phyloP scores from a whole-genome alignment of 2,329 filamentous ascomycete species.

The Epichloe hybrida region DNA sequence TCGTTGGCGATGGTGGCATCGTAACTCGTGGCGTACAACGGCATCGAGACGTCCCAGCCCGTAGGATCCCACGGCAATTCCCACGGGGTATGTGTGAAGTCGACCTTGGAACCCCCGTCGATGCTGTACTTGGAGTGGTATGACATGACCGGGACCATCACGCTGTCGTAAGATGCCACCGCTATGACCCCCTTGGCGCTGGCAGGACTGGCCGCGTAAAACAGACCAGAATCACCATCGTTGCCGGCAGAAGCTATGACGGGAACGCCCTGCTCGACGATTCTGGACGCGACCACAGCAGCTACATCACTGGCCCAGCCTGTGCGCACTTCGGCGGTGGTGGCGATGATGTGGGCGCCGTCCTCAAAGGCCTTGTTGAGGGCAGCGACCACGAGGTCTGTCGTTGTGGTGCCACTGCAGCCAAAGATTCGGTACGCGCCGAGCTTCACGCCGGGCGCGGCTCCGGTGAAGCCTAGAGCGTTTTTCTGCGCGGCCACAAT shows the following conservation, averaged over 20 bases:
- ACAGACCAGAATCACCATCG: constrained; percentile 27
- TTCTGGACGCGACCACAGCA: constrained; percentile 25
- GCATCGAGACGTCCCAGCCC: constrained; percentile 5
- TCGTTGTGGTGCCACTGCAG: constrained; percentile 17
- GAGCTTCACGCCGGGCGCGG: constrained; percentile 24
- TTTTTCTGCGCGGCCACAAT: constrained; percentile 29
- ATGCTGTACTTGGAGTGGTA: constrained; percentile 23
- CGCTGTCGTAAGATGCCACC: constrained; percentile 30
- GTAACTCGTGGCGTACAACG: constrained; percentile 20
- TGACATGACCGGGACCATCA: constrained; percentile 23
- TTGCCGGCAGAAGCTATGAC: constrained; percentile 31
- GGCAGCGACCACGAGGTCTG: constrained; percentile 26
- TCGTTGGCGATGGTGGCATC: constrained; percentile 20
- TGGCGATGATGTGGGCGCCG: constrained; percentile 24
- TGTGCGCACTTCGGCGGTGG: constrained; percentile 10
- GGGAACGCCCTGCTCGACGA: constrained; percentile 28
- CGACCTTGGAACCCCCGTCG: constrained; percentile 4
- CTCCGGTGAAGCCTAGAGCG: constrained; percentile 23
- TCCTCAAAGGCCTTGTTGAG: constrained; percentile 27
- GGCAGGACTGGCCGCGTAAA: constrained; percentile 24
- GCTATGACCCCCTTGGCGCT: constrained; percentile 28
- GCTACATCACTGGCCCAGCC: constrained; percentile 18
- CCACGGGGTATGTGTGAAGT: background rate
- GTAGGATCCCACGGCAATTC: background rate
- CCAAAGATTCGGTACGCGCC: constrained; percentile 25